These are phyloP conservation scores for Ophiostoma ulmi DNA, from an alignment of 2,329 filamentous ascomycete genomes.

Conservation along the genomic window DNA sequence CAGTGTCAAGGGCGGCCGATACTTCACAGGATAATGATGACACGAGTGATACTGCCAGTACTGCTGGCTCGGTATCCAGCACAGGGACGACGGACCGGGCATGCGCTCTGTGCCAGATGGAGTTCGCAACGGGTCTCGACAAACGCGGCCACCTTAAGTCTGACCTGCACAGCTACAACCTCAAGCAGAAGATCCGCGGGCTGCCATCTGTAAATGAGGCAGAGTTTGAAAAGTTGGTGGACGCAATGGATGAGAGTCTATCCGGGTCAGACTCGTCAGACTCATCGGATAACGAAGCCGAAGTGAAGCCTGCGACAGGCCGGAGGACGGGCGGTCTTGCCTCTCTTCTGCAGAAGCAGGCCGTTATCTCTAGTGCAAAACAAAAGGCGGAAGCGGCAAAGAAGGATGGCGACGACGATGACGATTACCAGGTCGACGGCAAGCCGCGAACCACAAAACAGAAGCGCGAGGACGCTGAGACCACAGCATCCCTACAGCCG, in stretches of 20 bases:
- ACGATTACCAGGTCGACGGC: conserved; percentile 39
- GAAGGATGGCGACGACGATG: conserved; percentile 42
- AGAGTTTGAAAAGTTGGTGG: conserved; percentile 83
- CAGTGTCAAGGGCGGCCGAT: not conserved
- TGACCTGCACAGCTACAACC: conserved; percentile 88
- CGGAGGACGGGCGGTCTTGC: conserved; percentile 44
- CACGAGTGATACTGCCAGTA: conserved; percentile 24
- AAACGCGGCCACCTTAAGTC: conserved; percentile 83
- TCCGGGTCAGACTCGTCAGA: conserved; percentile 84
- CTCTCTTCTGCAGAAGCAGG: conserved; percentile 75
- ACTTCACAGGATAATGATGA: not conserved
- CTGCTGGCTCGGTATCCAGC: not conserved
- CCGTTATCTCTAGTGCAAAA: conserved; percentile 51
- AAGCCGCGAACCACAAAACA: conserved; percentile 41
- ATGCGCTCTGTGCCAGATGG: conserved; percentile 72
- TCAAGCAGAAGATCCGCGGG: conserved; percentile 83
- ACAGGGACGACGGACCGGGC: conserved; percentile 33
- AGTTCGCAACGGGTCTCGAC: conserved; percentile 68
- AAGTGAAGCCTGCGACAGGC: conserved; percentile 30
- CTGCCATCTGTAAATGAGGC: conserved; percentile 65
- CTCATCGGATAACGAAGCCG: conserved; percentile 55
- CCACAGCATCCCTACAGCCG: conserved; percentile 19
- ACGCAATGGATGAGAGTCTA: conserved; percentile 81
- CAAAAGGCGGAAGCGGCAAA: conserved; percentile 15
- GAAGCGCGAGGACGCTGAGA: conserved; percentile 56